Evolutionary conservation across 2,329 filamentous ascomycete species (phyloP).

Genomic region (Moelleriella libera): DNA sequence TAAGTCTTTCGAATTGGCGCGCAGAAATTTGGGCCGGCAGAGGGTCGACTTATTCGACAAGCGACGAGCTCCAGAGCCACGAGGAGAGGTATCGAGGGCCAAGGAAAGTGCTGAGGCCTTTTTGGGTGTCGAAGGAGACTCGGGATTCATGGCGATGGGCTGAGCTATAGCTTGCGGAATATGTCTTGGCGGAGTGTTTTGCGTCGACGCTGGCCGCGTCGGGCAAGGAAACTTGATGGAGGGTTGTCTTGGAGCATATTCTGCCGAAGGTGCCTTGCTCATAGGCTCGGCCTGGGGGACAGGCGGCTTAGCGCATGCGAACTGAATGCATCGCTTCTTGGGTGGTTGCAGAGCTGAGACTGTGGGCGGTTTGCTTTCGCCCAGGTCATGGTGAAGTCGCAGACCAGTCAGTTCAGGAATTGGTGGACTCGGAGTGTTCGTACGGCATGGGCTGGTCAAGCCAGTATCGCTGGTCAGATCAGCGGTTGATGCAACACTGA

Average conservation of each 20-base stretch:
- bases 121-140: slow-evolving; percentile 18
- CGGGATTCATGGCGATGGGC: slow-evolving; percentile 7
- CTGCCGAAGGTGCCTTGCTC: slow-evolving; percentile 17
- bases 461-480: slow-evolving; percentile 93
- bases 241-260: slow-evolving; percentile 34
- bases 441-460: slow-evolving; percentile 76
- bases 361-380: slow-evolving; percentile 12
- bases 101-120: slow-evolving; percentile 10
- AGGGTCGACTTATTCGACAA: slow-evolving; percentile 10
- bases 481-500: slow-evolving; percentile 69
- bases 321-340: slow-evolving; percentile 83
- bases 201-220: slow-evolving; percentile 26
- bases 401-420: slow-evolving; percentile 42
- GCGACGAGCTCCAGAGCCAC: slow-evolving; percentile 6
- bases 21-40: slow-evolving; percentile 30
- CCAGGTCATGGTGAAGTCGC: slow-evolving; percentile 19
- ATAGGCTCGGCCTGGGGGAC: slow-evolving; percentile 23
- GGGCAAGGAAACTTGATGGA: slow-evolving; percentile 68
- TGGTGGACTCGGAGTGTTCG: slow-evolving; percentile 82
- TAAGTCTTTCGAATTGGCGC: slow-evolving; percentile 34
- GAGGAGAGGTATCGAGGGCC: slow-evolving; percentile 10
- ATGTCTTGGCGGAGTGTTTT: slow-evolving; percentile 21
- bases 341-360: slow-evolving; percentile 27
- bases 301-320: slow-evolving; percentile 63
- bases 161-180: slow-evolving; percentile 2